Conservation (phyloP, 257 asterid species). For the Lycium barbarum region DNA sequence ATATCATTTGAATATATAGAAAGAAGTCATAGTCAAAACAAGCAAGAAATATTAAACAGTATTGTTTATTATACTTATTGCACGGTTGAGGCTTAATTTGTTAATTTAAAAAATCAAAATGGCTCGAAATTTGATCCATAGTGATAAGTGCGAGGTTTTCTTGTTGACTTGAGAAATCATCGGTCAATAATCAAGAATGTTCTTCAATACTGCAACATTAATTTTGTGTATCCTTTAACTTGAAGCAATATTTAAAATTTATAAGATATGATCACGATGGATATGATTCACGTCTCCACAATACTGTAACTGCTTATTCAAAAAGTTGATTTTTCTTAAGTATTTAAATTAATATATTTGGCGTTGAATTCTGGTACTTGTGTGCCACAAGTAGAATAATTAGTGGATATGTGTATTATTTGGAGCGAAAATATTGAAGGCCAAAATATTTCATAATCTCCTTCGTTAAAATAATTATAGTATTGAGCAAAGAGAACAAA, state of each 20-base stretch:
- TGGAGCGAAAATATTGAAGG: too few species aligned
- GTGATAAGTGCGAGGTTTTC: too few species aligned
- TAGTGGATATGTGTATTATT: too few species aligned
- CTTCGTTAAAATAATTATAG: too few species aligned
- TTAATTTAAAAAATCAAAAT: not conserved
- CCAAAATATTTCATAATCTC: too few species aligned
- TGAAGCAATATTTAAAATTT: not conserved
- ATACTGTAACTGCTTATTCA: too few species aligned
- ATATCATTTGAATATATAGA: not conserved
- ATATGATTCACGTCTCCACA: not conserved
- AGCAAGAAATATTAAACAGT: not conserved
- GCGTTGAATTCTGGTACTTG: too few species aligned
- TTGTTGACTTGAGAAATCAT: not conserved
- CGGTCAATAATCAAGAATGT: not conserved
- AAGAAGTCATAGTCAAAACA: not conserved
- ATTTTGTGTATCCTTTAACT: not conserved
- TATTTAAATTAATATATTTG: too few species aligned
- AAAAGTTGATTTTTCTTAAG: too few species aligned
- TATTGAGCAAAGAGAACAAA: too few species aligned
- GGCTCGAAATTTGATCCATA: not conserved
- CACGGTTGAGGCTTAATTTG: not conserved
- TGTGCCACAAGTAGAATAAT: too few species aligned
- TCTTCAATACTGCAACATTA: not conserved
- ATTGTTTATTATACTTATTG: slow-evolving; percentile 3
- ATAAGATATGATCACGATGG: not conserved